Conservation (phyloP, 2,329 filamentous ascomycete species). For the Ustulina deusta region DNA sequence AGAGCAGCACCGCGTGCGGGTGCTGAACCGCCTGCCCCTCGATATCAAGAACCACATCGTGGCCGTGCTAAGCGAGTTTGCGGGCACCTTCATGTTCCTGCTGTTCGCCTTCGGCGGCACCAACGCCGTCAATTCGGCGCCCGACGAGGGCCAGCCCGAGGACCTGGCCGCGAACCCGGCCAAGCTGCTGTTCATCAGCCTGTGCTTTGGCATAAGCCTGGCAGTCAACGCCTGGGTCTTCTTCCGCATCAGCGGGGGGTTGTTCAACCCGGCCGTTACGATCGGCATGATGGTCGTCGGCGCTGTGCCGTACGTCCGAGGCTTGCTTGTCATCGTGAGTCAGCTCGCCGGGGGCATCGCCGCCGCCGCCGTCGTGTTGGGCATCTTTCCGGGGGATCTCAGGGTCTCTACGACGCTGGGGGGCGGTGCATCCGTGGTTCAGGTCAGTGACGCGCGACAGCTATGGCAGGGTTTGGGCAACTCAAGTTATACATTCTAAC, state of each 20-base stretch:
- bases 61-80: conserved; percentile 49
- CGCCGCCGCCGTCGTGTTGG: conserved; percentile 61
- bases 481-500: neutral
- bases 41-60: conserved; percentile 46
- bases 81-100: conserved; percentile 52
- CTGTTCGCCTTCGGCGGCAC: conserved; percentile 52
- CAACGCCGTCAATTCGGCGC: conserved; percentile 49
- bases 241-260: conserved; percentile 55
- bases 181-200: conserved; percentile 52
- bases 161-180: conserved; percentile 42
- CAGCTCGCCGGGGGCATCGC: conserved; percentile 64
- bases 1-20: conserved; percentile 25
- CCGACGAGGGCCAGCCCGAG: conserved; percentile 37
- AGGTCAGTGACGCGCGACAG: conserved; percentile 40
- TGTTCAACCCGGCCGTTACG: conserved; percentile 54
- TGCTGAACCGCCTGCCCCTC: conserved; percentile 45
- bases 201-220: conserved; percentile 55
- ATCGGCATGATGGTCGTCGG: conserved; percentile 63
- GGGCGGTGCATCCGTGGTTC: conserved; percentile 57
- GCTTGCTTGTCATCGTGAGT: conserved; percentile 58
- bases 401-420: conserved; percentile 61
- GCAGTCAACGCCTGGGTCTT: conserved; percentile 59
- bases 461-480: neutral
- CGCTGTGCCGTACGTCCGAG: conserved; percentile 55
- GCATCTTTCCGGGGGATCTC: conserved; percentile 61